Evolutionary conservation across 2,329 filamentous ascomycete species (phyloP).

Genomic region (Penicillium italicum): DNA sequence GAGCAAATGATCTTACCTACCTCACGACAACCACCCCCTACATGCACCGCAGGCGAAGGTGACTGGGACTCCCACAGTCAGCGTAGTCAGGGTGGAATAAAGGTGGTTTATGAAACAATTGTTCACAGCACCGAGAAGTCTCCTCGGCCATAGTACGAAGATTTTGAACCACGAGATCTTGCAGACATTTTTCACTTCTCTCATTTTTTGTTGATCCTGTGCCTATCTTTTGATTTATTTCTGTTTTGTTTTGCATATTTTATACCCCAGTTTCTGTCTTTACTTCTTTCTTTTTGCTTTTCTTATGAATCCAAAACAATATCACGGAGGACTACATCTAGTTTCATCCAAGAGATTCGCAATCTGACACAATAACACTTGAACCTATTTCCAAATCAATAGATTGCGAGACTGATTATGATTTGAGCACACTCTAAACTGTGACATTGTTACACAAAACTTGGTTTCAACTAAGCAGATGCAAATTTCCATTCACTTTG

Average conservation of each 20-base stretch:
- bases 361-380: neutral
- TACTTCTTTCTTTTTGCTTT: neutral
- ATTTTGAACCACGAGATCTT: neutral
- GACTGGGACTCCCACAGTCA: constrained; percentile 23
- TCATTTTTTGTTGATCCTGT: neutral
- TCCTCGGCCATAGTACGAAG: constrained; percentile 2
- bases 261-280: constrained; percentile 1
- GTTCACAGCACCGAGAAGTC: constrained; percentile 24
- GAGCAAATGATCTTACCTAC: constrained; percentile 28
- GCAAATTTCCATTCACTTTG: neutral
- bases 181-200: neutral
- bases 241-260: neutral
- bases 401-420: neutral
- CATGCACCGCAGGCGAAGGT: constrained; percentile 21
- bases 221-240: neutral
- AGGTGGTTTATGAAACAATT: constrained; percentile 33
- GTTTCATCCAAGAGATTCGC: neutral
- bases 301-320: neutral
- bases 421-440: neutral
- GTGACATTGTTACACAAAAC: neutral
- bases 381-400: neutral
- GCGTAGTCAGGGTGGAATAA: constrained; percentile 23
- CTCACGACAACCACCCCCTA: constrained; percentile 24
- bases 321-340: neutral
- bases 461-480: neutral